These are phyloP conservation scores for Thalassiosira sp. DNA, from an alignment of 352 stramenopile species.

Conservation along the genomic window DNA sequence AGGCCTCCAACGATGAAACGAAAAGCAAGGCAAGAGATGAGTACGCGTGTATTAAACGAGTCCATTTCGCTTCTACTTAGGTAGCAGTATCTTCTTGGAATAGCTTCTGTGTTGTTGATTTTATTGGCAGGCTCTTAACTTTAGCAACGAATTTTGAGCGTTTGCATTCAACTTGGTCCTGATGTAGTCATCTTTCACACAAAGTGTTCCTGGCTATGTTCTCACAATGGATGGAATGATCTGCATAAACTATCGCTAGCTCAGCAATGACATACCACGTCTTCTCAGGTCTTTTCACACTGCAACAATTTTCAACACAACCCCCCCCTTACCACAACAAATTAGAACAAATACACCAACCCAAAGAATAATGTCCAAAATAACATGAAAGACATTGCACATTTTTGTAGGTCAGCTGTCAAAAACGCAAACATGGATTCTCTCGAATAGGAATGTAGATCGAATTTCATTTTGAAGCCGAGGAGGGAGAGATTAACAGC, in stretches of 20 bases:
- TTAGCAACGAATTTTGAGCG: too few species aligned
- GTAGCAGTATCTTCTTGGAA: too few species aligned
- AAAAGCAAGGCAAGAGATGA: neutral
- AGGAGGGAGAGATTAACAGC: constrained; percentile 58
- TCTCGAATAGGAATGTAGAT: constrained; percentile 64
- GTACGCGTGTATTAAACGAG: too few species aligned
- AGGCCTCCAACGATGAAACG: neutral
- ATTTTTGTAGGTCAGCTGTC: constrained; percentile 73
- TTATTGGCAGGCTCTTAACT: too few species aligned
- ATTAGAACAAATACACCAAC: constrained; percentile 79
- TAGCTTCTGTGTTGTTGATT: too few species aligned
- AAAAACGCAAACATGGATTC: constrained; percentile 68
- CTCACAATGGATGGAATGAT: too few species aligned
- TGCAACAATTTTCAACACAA: neutral
- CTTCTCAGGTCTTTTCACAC: too few species aligned
- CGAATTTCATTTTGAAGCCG: constrained; percentile 72
- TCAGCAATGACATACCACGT: too few species aligned
- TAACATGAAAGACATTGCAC: constrained; percentile 75
- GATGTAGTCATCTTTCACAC: neutral
- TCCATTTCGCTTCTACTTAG: too few species aligned
- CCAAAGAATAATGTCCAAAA: constrained; percentile 85
- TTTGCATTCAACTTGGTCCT: neutral
- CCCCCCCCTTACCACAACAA: too few species aligned
- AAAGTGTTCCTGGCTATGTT: neutral
- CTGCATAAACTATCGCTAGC: too few species aligned